Percentiles rank a stretch among this genome's conserved stretches.
Evolutionary conservation across 371 early-diverging fungal species (phyloP).

Genomic region (Mucor piriformis): DNA sequence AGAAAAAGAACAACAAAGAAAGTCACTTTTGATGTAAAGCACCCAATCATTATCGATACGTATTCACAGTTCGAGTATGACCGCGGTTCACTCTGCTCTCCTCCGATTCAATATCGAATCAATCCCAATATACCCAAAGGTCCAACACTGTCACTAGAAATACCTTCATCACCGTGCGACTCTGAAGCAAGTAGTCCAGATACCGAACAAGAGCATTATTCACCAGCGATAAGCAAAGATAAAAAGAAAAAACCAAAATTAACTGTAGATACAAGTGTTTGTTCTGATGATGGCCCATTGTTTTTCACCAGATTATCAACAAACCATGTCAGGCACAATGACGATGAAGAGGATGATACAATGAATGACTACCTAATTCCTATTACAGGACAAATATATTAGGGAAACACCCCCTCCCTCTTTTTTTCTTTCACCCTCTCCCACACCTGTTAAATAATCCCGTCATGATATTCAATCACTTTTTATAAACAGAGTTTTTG

Average conservation of each 20-base stretch:
- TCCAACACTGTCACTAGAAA: constrained; percentile 22
- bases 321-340: constrained; percentile 22
- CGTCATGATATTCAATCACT: neutral
- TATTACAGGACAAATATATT: constrained; percentile 9
- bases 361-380: constrained; percentile 28
- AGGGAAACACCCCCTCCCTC: neutral
- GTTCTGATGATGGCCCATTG: constrained; percentile 24
- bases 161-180: constrained; percentile 21
- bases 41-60: constrained; percentile 20
- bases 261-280: constrained; percentile 30
- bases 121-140: constrained; percentile 19
- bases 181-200: constrained; percentile 24
- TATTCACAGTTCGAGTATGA: constrained; percentile 32
- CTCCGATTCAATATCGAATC: constrained; percentile 28
- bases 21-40: constrained; percentile 26
- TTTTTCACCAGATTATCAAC: constrained; percentile 38
- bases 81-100: constrained; percentile 23
- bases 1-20: constrained; percentile 25
- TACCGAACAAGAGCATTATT: constrained; percentile 1
- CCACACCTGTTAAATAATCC: neutral
- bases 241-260: constrained; percentile 28
- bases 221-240: neutral
- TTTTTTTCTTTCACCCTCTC: too few species aligned
- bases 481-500: too few species aligned
- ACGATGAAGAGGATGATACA: constrained; percentile 4